Evolutionary conservation across 495 filamentous ascomycete genomes (phyloP).

Genomic region (Filosporella fistucella): DNA sequence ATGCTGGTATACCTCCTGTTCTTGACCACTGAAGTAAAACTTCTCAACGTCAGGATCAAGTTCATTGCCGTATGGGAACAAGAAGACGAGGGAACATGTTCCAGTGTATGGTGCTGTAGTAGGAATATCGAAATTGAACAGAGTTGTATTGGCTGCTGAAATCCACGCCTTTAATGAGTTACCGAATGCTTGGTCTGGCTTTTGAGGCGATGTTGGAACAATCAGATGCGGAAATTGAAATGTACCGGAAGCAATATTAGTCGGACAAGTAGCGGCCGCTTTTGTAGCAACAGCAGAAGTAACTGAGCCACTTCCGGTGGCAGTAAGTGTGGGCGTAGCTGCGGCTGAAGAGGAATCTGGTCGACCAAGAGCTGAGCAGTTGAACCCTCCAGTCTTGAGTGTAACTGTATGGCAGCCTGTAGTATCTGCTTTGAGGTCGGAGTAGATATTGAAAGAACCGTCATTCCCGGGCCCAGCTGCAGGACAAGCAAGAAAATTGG

Average conservation of each 20-base stretch:
- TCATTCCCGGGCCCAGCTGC: slow-evolving; percentile 10
- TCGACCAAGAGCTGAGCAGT: slow-evolving; percentile 13
- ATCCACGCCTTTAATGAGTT: slow-evolving; percentile 52
- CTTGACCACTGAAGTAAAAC: slow-evolving; percentile 50
- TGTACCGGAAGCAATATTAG: slow-evolving; percentile 27
- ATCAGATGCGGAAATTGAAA: slow-evolving; percentile 66
- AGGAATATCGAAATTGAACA: slow-evolving; percentile 71
- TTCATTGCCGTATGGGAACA: slow-evolving; percentile 48
- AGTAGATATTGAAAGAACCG: slow-evolving; percentile 18
- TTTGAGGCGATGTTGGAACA: slow-evolving; percentile 54
- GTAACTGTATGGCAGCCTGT: slow-evolving; percentile 16
- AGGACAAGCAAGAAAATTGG: slow-evolving; percentile 21
- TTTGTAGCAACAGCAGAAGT: not conserved
- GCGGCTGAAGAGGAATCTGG: slow-evolving; percentile 1
- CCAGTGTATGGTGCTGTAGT: slow-evolving; percentile 32
- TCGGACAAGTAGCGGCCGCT: slow-evolving; percentile 11
- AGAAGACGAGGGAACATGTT: slow-evolving; percentile 62
- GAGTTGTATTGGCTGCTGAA: slow-evolving; percentile 46
- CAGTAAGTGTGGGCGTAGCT: not conserved
- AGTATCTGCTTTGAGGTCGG: slow-evolving; percentile 8
- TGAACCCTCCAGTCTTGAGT: slow-evolving; percentile 15
- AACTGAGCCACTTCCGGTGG: not conserved
- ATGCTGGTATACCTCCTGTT: slow-evolving; percentile 13
- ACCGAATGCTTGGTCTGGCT: slow-evolving; percentile 45
- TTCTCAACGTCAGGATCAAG: slow-evolving; percentile 18